Base-by-base conservation (phyloP, 371 early-diverging fungal species). In the Rhizomucor miehei region DNA sequence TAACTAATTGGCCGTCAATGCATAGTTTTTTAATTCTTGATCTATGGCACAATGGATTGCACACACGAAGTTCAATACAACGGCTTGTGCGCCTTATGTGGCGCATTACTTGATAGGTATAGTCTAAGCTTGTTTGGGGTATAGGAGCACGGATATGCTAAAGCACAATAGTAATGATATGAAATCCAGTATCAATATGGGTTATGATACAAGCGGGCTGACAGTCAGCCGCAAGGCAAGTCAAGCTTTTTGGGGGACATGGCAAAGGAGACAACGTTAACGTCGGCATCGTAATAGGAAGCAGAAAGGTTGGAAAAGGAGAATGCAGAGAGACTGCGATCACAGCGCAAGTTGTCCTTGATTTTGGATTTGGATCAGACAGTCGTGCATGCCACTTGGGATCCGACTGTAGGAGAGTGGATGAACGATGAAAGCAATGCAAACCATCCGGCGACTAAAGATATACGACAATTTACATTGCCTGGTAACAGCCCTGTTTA, bases 301-400 rank as follows among this genome's bases (percentile, higher is more conserved):
- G 95, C 96, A 2, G 77, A 83, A 52, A 65, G 87, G 11, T 56
- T 95, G 23, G 97, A 93, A 46, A 61, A 78, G 21, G 87, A 87
- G 40, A 90, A 81, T 36, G 81, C 87, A 6, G 58, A 79, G 8
- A 67, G 90, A 45, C 72, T 99, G 51, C 57, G 86, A 51, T 54
- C 72, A 14, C 75, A 74, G 39, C 79, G 81, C 44, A 94, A 89
- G 65, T 81, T 99, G 35, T 91, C 95, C 13, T 71, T 99, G n/a
- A 88, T 99, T 39, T 79, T 99, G 21, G 99, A 99, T 79, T 80
- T 99, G 46, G 99, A 99, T 70, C 99, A 97, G 71, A 99, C 99
- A 0, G 80, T 99, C 19, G 89, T 99, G n/a, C 99, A 99, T 56
- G 98, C 99, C 11, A 89, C 93, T 8, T 88, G 88, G 34, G 89